Percentiles rank a stretch among this genome's conserved stretches.
phyloP scores from a whole-genome alignment of 1,139 yeast genomes.

The Saccharomyces hybrid region DNA sequence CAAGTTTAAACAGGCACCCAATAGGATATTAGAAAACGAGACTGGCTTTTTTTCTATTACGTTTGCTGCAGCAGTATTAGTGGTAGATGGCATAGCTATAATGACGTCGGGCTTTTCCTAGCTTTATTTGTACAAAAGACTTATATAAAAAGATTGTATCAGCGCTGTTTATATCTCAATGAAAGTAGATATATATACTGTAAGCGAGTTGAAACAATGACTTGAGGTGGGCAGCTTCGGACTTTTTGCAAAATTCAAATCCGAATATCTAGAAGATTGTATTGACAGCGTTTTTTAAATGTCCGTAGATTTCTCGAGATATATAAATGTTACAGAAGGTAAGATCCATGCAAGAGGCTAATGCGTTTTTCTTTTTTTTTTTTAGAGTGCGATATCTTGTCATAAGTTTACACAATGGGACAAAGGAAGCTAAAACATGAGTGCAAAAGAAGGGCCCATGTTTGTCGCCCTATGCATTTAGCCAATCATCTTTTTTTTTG shows the following conservation, averaged over 20 bases:
- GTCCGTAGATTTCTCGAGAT: neutral
- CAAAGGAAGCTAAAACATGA: neutral
- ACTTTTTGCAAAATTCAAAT: neutral
- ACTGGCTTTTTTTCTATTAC: constrained; percentile 65
- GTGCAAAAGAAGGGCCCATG: neutral
- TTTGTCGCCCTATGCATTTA: neutral
- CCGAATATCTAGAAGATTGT: neutral
- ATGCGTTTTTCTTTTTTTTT: neutral
- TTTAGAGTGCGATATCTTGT: neutral
- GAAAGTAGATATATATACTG: neutral
- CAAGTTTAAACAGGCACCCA: constrained; percentile 90
- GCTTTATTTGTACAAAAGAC: neutral
- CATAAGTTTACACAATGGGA: neutral
- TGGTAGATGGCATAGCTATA: neutral
- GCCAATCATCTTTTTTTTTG: neutral
- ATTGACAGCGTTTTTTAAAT: neutral
- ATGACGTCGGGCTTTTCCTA: neutral
- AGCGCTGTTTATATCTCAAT: neutral
- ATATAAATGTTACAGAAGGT: neutral
- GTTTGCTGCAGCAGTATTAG: constrained; percentile 1
- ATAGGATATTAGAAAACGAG: constrained; percentile 77
- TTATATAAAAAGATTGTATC: neutral
- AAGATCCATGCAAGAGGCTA: neutral
- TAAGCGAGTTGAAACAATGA: neutral
- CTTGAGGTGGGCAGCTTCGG: neutral